A percentile compares a stretch with the other conserved stretches of the same genome.
phyloP scores from a whole-genome alignment of 2,329 filamentous ascomycete genomes.

The Claviceps sp. region DNA sequence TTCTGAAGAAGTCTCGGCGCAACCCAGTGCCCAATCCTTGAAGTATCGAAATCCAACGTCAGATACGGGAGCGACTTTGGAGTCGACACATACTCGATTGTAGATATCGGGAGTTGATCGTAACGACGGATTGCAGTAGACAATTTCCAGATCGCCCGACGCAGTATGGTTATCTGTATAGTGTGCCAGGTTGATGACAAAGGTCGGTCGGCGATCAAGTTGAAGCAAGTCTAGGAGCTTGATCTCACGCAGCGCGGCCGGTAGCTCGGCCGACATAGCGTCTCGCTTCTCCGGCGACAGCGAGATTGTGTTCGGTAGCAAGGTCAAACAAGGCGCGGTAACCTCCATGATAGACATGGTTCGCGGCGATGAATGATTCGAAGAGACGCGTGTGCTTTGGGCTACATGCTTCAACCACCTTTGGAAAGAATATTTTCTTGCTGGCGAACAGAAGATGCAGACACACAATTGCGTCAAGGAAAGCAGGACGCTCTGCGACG shows the following conservation, averaged over 20 bases:
- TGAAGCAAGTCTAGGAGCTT: constrained; percentile 27
- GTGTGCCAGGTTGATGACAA: constrained; percentile 18
- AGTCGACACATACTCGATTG: background rate
- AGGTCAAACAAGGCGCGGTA: background rate
- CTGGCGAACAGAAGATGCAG: background rate
- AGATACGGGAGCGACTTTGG: background rate
- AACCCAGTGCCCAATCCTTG: constrained; percentile 2
- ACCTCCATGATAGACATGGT: background rate
- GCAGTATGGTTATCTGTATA: constrained; percentile 3
- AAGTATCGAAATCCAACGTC: constrained; percentile 2
- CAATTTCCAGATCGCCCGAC: constrained; percentile 10
- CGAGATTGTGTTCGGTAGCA: background rate
- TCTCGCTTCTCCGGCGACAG: background rate
- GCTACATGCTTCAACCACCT: background rate
- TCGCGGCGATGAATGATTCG: background rate
- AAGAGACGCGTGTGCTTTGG: background rate
- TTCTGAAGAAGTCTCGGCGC: background rate
- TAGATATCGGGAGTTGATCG: constrained; percentile 1
- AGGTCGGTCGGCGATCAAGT: constrained; percentile 28
- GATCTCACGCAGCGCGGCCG: constrained; percentile 11
- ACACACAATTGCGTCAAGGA: background rate
- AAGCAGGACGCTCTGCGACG: background rate
- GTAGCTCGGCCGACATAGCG: constrained; percentile 3
- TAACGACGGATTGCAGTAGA: constrained; percentile 23
- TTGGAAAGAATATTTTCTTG: too few relatives aligned